phyloP scores from a whole-genome alignment of 2,329 filamentous ascomycete species.

The Xylariaceae sp. region DNA sequence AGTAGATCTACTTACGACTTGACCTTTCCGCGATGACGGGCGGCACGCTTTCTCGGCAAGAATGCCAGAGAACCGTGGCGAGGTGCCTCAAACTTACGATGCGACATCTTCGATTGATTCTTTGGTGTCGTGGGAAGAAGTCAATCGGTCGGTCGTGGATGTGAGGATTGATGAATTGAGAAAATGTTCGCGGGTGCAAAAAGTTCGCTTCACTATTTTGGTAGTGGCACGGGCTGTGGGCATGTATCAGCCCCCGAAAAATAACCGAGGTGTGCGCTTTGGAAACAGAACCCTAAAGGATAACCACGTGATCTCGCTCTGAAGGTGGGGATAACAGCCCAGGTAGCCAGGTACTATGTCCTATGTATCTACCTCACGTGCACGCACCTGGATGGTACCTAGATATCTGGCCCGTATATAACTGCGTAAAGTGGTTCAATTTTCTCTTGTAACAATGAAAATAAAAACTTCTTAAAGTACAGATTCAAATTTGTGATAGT shows the following conservation, averaged over 20 bases:
- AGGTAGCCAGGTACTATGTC: too few relatives aligned
- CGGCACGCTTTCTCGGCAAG: constrained; percentile 87
- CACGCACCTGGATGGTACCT: too few relatives aligned
- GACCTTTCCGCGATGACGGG: constrained; percentile 94
- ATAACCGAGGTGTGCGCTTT: constrained; percentile 30
- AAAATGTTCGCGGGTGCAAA: constrained; percentile 27
- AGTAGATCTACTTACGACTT: constrained; percentile 75
- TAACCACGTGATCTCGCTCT: constrained; percentile 9
- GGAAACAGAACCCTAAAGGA: constrained; percentile 25
- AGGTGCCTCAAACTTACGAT: constrained; percentile 76
- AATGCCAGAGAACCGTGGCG: constrained; percentile 93
- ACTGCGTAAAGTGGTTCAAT: too few relatives aligned
- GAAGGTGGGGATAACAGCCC: not conserved
- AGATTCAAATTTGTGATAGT: too few relatives aligned
- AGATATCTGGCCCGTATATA: too few relatives aligned
- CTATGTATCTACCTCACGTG: too few relatives aligned
- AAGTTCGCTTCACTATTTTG: constrained; percentile 28
- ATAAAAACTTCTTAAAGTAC: too few relatives aligned
- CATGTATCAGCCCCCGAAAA: constrained; percentile 25
- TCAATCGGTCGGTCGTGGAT: constrained; percentile 35
- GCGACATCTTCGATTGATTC: constrained; percentile 46
- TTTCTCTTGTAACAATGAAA: too few relatives aligned
- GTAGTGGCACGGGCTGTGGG: constrained; percentile 29
- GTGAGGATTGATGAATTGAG: constrained; percentile 31
- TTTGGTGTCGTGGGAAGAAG: constrained; percentile 38